Evolutionary conservation across 2,329 filamentous ascomycete genomes (phyloP).

Genomic region (Colletotrichum sp.): DNA sequence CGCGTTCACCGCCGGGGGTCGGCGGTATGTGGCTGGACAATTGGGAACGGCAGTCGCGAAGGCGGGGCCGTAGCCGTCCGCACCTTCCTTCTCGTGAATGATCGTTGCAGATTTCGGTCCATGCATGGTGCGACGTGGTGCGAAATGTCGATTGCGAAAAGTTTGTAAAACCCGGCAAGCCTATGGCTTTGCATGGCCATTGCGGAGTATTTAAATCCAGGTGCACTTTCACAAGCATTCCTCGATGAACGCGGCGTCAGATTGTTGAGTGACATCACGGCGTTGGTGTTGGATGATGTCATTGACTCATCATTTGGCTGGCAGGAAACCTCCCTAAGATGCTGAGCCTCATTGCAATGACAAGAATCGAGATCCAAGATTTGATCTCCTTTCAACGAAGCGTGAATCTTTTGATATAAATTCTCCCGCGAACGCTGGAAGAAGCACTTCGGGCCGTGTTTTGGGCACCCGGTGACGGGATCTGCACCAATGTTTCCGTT

Average conservation of each 20-base stretch:
- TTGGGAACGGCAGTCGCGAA: conserved; percentile 2
- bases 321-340: background rate
- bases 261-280: background rate
- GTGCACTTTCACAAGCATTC: background rate
- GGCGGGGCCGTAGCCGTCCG: background rate
- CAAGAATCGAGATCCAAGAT: too few relatives aligned
- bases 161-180: rapidly evolving
- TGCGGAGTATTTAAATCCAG: background rate
- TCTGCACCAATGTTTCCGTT: background rate
- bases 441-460: background rate
- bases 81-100: background rate
- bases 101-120: background rate
- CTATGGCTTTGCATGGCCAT: background rate
- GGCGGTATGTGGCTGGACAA: background rate
- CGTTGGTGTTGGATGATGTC: background rate
- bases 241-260: background rate
- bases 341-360: background rate
- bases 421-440: background rate
- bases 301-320: background rate
- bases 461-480: background rate
- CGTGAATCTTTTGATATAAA: background rate
- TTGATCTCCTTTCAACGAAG: background rate
- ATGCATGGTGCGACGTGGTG: background rate
- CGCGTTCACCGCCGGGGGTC: background rate
- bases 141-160: background rate